Conservation (phyloP, 2,329 filamentous ascomycete species). For the Aspergillus transmontanensis region DNA sequence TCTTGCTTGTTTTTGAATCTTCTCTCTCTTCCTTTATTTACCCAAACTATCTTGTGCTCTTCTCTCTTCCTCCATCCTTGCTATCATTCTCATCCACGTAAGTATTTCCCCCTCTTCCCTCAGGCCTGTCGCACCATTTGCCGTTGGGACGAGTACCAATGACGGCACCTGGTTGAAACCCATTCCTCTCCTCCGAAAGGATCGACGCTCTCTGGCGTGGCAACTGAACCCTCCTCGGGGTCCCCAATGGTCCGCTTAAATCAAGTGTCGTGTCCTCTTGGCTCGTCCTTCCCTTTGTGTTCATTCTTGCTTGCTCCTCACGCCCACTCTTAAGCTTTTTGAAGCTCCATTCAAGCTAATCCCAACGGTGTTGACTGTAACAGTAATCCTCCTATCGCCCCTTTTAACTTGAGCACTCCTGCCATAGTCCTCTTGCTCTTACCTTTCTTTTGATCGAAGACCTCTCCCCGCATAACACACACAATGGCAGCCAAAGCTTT, state of each 20-base stretch:
- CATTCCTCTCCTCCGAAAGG: conserved; percentile 20
- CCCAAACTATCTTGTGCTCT: neutral
- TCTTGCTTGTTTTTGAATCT: conserved; percentile 13
- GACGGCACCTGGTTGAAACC: conserved; percentile 34
- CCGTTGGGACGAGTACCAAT: conserved; percentile 22
- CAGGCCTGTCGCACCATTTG: conserved; percentile 9
- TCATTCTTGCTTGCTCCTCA: neutral
- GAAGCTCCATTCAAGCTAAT: neutral
- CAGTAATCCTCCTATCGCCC: neutral
- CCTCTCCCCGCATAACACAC: conserved; percentile 9
- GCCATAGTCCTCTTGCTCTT: neutral
- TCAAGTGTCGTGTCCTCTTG: conserved; percentile 21
- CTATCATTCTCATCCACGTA: conserved; percentile 5
- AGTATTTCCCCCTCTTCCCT: neutral
- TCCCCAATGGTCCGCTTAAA: conserved; percentile 11
- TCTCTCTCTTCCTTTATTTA: conserved; percentile 18
- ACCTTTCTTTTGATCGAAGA: conserved; percentile 10
- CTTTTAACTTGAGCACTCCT: neutral
- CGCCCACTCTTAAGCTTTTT: neutral
- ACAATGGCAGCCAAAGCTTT: conserved; percentile 77
- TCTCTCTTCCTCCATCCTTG: conserved; percentile 6
- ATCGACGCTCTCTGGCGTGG: conserved; percentile 28
- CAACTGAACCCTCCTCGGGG: neutral
- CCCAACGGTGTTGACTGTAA: neutral
- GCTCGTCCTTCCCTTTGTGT: conserved; percentile 19